Evolutionary conservation across 306 rosid genomes (phyloP), one percentile per base, ranked within the genome.

Genomic region (Acmispon strigosus): DNA sequence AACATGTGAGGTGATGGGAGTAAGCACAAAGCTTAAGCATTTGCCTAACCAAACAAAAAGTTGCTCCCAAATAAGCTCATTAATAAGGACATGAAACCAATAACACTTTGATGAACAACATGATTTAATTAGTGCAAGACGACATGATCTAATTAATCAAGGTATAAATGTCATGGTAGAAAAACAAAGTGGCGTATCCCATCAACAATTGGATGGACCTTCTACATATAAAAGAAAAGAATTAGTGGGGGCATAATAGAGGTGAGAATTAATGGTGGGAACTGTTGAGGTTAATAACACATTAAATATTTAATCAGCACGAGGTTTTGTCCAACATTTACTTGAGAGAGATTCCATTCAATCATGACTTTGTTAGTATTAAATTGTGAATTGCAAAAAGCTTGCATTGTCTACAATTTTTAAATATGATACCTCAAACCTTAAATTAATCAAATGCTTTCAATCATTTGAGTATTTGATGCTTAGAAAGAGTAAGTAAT

Each of bases 121-220:
- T 58, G 82, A 90, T 86, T 75, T 79, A 52, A 55, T 54, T 77
- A 54, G 51, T 54, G 49, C 70, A 69, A 77, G 81, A 83, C 80
- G 76, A 59, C 74, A 81, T 63, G 68, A 86, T 82, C 79, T 76
- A 75, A 27, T 27, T 27, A 2, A 51, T 72, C 64, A 72, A 70
- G 78, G 78, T 75, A 39, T 74, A 73, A 68, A 78, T 71, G 24
- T 22, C 24, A 22, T 22, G 24, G 24, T 1, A 18, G 47, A 17
- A 12, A 63, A 65, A 8, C 29, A 48, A 48, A 77, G 16, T 22
- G 64, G 29, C 54, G 24, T 36, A 73, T 78, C 66, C 51, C 68
- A 58, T 53, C 63, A 72, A 12, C 52, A 22, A 22, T 66, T 73
- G 62, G 79, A 57, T 61, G 79, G 77, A 72, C 64, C 69, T 84